Percentiles rank a stretch among this genome's conserved stretches.
These are phyloP conservation scores for Vitis riparia DNA, from an alignment of 164 flowering plant genomes.

Conservation along the genomic window DNA sequence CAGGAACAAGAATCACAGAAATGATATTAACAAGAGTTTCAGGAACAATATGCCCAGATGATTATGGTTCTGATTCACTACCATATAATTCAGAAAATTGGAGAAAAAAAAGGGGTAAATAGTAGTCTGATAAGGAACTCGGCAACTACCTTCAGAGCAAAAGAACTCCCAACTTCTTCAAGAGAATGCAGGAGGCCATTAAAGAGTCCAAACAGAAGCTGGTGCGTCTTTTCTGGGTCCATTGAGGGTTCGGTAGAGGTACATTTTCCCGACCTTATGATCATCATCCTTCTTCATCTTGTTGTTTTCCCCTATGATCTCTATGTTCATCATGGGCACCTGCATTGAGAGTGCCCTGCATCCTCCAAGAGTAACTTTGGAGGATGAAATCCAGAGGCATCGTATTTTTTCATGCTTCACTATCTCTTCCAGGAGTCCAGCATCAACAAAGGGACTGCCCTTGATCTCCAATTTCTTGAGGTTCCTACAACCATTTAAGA, in stretches of 20 bases:
- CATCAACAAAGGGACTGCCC: constrained; percentile 57
- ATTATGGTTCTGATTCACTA: too few relatives aligned
- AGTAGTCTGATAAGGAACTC: too few relatives aligned
- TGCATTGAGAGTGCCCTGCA: constrained; percentile 51
- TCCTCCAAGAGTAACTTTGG: constrained; percentile 48
- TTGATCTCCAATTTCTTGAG: constrained; percentile 57
- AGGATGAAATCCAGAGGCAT: constrained; percentile 79
- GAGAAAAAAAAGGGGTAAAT: too few relatives aligned
- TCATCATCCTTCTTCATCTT: constrained; percentile 26
- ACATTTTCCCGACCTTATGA: constrained; percentile 49
- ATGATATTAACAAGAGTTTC: too few relatives aligned
- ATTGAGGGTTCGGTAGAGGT: constrained; percentile 46
- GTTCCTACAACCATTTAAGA: constrained; percentile 59
- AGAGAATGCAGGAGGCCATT: not conserved
- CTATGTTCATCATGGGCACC: constrained; percentile 55
- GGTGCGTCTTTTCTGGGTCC: constrained; percentile 56
- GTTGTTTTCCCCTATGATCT: constrained; percentile 45
- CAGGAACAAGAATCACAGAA: too few relatives aligned
- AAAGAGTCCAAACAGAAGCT: constrained; percentile 43
- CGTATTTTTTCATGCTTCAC: constrained; percentile 71
- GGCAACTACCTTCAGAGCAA: too few relatives aligned
- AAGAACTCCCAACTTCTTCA: not conserved
- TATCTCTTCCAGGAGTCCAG: constrained; percentile 43
- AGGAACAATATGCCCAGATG: too few relatives aligned
- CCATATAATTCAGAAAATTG: too few relatives aligned